Percentiles rank a stretch among this genome's conserved stretches.
phyloP scores from a whole-genome alignment of 768 basidiomycete species.

The Antrodiella citrinella region DNA sequence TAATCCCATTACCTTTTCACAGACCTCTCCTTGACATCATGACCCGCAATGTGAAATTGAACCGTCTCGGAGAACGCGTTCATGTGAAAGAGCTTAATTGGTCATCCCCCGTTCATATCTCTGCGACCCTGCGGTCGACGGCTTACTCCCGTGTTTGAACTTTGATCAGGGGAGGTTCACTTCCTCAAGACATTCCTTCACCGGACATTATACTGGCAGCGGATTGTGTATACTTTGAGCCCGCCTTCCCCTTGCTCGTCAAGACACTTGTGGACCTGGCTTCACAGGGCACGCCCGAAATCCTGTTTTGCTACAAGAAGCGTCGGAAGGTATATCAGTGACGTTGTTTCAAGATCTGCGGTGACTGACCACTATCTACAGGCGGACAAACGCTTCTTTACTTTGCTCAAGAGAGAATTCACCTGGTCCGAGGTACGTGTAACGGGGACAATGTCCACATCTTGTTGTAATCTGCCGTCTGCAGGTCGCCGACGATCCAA shows the following conservation, averaged over 20 bases:
- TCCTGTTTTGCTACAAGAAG: constrained; percentile 92
- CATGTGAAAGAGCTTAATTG: constrained; percentile 73
- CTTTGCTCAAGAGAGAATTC: constrained; percentile 70
- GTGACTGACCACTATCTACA: constrained; percentile 19
- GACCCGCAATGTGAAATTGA: constrained; percentile 62
- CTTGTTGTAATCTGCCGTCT: not conserved
- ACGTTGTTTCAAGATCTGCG: not conserved
- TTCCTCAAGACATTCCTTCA: constrained; percentile 32
- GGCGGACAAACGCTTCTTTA: constrained; percentile 88
- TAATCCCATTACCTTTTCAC: constrained; percentile 6
- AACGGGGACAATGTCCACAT: too few species aligned
- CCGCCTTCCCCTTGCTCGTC: constrained; percentile 82
- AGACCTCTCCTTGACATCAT: constrained; percentile 79
- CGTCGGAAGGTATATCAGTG: constrained; percentile 62
- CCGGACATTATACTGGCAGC: constrained; percentile 79
- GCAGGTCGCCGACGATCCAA: constrained; percentile 60
- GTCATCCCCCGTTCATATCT: constrained; percentile 28
- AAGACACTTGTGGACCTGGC: constrained; percentile 64
- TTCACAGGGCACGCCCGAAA: constrained; percentile 40
- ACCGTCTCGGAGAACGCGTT: constrained; percentile 46
- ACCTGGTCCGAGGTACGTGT: constrained; percentile 53
- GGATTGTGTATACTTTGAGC: constrained; percentile 95
- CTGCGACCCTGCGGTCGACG: not conserved
- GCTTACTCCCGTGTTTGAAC: constrained; percentile 3
- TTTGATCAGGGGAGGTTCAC: constrained; percentile 51